Base-by-base conservation (phyloP, 208 protist species). In the Trypanosoma theileri region DNA sequence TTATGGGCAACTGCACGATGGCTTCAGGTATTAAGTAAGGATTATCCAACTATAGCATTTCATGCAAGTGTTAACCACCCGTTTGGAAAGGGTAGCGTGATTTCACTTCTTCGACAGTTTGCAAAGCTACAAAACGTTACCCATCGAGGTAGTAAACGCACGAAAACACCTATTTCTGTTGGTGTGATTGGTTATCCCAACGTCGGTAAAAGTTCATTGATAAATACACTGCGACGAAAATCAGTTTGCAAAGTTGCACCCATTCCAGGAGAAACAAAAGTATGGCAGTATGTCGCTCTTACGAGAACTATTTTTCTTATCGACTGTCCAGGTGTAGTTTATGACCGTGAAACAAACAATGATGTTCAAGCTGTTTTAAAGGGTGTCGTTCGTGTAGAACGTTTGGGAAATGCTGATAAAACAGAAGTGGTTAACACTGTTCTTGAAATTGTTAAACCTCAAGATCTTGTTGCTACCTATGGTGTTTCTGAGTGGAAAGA, bases 241-340 rank as follows among this genome's bases (percentile, higher is more conserved):
- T 84, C 91, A 42, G 98, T 99, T 35, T 99, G 98, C 88, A 99
- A 98, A 64, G 98, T 99, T 22, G 99, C 99, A 0, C 99, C 99
- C 9, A 98, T 99, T 72, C 98, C 99, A 11, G 99, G 99, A 41
- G 97, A 99, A 80, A 99, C 99, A n/a, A 99, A 99, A 73, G 98
- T 99, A 24, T 99, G 99, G 99, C 98, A 99, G 83, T 99, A 99
- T 81, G 97, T 99, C 40, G 97, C 97, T 3, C 87, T 99, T 14
- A 99, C 98, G 50, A 89, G 95, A 50, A 84, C 82, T 55, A 99
- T 99, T 62, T 99, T 98, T 72, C 80, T 99, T 7, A 99, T 99
- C 70, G 99, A 99, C 88, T 99, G 98, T 80, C 99, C 99, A 22
- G 99, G 99, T 75, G 95, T 99, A 8, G 96, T 99, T 19, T 96